phyloP scores from a whole-genome alignment of 164 flowering plant species.

The Vitis cinerea region DNA sequence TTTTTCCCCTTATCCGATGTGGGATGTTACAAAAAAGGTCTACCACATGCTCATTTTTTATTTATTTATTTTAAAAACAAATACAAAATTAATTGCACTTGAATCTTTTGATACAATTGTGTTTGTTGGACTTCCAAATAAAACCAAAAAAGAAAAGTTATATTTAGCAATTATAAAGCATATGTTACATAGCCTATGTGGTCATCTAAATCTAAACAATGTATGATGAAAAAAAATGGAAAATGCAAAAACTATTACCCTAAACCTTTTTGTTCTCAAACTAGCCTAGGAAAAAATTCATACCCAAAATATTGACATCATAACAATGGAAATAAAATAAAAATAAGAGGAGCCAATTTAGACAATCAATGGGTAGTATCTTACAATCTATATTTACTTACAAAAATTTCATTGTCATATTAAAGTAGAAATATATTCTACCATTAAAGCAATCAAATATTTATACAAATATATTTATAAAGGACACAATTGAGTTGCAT shows the following conservation, averaged over 20 bases:
- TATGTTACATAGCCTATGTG: conserved; percentile 32
- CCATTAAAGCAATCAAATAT: conserved; percentile 14
- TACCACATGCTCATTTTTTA: conserved; percentile 15
- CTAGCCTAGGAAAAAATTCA: neutral
- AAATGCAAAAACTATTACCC: neutral
- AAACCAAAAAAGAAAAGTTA: neutral
- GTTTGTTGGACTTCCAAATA: conserved; percentile 7
- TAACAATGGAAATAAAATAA: neutral
- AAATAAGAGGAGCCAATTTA: neutral
- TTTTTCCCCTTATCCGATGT: no score
- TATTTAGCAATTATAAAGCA: neutral
- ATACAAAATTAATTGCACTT: neutral
- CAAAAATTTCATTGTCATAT: conserved; percentile 12
- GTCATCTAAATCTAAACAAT: neutral
- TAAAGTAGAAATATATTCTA: conserved; percentile 16
- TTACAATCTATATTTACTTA: conserved; percentile 19
- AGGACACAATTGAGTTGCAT: conserved; percentile 12
- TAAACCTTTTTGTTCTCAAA: neutral
- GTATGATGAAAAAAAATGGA: conserved; percentile 12
- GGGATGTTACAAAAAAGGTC: no score
- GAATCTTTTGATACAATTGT: conserved; percentile 4
- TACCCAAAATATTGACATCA: conserved; percentile 19
- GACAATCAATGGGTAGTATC: conserved; percentile 31
- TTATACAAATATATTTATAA: conserved; percentile 23
- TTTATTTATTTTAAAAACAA: neutral